phyloP scores from a whole-genome alignment of 106 monocot genomes.

The Xerophyta viscosa region DNA sequence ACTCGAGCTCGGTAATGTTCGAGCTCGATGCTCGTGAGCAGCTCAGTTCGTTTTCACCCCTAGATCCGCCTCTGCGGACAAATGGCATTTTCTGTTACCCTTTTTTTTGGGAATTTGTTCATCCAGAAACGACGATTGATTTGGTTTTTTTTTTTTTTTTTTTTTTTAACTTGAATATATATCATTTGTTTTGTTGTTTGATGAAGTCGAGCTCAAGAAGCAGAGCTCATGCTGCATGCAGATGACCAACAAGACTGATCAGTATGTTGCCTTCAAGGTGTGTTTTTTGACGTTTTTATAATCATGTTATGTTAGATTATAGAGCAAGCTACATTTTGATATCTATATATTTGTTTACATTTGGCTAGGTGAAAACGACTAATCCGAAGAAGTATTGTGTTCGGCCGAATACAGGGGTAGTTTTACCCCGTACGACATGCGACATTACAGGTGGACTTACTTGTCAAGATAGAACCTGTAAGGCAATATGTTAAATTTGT shows the following conservation, averaged over 20 bases:
- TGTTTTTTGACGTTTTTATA: neutral
- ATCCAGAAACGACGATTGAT: neutral
- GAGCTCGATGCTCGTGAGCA: too few relatives aligned
- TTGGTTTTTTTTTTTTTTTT: slow-evolving; percentile 1
- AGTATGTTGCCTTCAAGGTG: slow-evolving; percentile 81
- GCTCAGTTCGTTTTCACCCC: too few relatives aligned
- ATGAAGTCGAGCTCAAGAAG: slow-evolving; percentile 79
- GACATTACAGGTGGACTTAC: slow-evolving; percentile 35
- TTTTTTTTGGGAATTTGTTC: too few relatives aligned
- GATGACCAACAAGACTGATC: slow-evolving; percentile 70
- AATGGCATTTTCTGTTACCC: too few relatives aligned
- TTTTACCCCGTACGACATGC: slow-evolving; percentile 49
- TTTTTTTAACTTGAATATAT: neutral
- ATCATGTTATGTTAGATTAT: neutral
- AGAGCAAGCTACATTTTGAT: neutral
- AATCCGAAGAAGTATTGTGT: slow-evolving; percentile 85
- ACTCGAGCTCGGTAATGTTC: too few relatives aligned
- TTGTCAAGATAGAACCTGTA: neutral
- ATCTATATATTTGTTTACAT: neutral
- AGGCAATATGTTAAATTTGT: neutral
- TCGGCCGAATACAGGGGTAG: slow-evolving; percentile 59
- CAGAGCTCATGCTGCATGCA: slow-evolving; percentile 89
- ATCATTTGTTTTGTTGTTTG: slow-evolving; percentile 8
- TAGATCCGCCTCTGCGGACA: too few relatives aligned
- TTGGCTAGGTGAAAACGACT: slow-evolving; percentile 62